Percentiles rank a stretch among this genome's conserved stretches.
These are phyloP conservation scores for Fusarium nematophilum DNA, from an alignment of 2,329 filamentous ascomycete genomes.

Conservation along the genomic window DNA sequence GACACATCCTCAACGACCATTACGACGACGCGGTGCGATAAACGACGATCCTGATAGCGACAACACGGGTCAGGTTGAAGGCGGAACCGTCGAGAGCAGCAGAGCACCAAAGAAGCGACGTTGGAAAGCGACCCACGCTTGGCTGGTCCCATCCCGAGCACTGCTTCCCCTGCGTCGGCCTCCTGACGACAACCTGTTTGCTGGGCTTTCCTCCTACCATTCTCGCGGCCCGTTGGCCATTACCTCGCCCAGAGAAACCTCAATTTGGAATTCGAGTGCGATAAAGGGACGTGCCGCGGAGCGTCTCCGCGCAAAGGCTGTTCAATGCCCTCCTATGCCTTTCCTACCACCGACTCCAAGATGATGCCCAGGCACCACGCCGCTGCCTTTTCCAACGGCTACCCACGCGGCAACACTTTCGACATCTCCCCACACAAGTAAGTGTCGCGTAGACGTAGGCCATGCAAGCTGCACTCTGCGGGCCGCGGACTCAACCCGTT, in stretches of 20 bases:
- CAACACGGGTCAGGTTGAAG: background rate
- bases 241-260: background rate
- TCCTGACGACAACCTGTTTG: conserved; percentile 13
- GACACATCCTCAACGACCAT: conserved; percentile 9
- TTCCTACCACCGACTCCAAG: conserved; percentile 56
- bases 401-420: conserved; percentile 81
- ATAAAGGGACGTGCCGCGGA: conserved; percentile 31
- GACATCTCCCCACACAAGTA: conserved; percentile 92
- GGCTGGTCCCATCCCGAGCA: conserved; percentile 5
- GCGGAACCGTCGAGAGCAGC: background rate
- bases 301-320: conserved; percentile 34
- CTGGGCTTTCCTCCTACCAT: conserved; percentile 1
- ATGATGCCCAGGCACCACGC: conserved; percentile 88
- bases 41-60: conserved; percentile 6
- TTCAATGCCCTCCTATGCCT: conserved; percentile 48
- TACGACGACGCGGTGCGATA: conserved; percentile 18
- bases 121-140: conserved; percentile 9
- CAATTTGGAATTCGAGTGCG: conserved; percentile 3
- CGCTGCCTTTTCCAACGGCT: conserved; percentile 84
- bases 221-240: background rate
- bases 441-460: conserved; percentile 36
- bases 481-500: background rate
- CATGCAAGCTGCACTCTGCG: background rate
- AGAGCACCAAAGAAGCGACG: conserved; percentile 1
- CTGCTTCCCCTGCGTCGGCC: conserved; percentile 21